Percentiles rank a stretch among this genome's conserved stretches.
These are phyloP conservation scores for Pythium dissotocum DNA, from an alignment of 352 stramenopile genomes.

Conservation along the genomic window DNA sequence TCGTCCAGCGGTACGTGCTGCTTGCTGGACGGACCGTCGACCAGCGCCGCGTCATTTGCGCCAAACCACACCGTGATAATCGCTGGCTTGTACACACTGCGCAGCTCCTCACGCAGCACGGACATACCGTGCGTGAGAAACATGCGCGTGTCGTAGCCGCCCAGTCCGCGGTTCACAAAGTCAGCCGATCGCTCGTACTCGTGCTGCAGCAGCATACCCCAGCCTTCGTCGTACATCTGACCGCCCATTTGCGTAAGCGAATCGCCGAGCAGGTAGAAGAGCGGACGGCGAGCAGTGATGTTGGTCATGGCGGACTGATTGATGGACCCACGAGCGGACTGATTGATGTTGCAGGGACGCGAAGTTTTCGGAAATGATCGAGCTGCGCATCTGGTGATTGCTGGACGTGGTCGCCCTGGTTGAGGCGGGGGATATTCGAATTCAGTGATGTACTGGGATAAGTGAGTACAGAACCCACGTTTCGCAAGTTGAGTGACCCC, in stretches of 20 bases:
- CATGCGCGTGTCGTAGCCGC: conserved; percentile 55
- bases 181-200: conserved; percentile 58
- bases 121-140: conserved; percentile 36
- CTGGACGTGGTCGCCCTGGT: background rate
- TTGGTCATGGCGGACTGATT: background rate
- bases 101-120: conserved; percentile 35
- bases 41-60: conserved; percentile 56
- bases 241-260: conserved; percentile 59
- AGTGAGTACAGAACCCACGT: background rate
- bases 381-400: background rate
- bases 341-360: background rate
- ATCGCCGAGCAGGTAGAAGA: conserved; percentile 58
- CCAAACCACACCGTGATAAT: conserved; percentile 58
- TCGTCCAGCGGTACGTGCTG: conserved; percentile 54
- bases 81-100: conserved; percentile 17
- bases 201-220: conserved; percentile 44
- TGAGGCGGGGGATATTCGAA: background rate
- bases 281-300: conserved; percentile 18
- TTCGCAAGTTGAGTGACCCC: background rate
- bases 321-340: background rate
- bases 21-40: conserved; percentile 28
- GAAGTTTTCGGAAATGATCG: background rate
- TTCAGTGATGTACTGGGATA: too few relatives aligned
- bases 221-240: conserved; percentile 35
- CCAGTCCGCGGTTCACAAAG: conserved; percentile 54